Conservation (phyloP, 2,329 filamentous ascomycete species). For the Epicoccum sorghinum region DNA sequence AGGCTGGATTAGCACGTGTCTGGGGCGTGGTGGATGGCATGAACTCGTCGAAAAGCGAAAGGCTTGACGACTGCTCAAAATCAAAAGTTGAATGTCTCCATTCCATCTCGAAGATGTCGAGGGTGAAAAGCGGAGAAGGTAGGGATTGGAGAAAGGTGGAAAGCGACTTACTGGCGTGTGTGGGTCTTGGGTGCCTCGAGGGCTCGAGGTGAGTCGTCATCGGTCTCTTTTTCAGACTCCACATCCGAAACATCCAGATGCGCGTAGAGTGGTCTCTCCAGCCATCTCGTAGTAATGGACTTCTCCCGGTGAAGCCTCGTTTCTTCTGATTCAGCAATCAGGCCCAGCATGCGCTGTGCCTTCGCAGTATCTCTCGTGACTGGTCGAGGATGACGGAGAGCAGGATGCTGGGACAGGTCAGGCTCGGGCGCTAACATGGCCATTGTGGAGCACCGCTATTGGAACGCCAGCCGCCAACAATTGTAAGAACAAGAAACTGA, state of each 20-base stretch:
- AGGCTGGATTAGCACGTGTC: conserved; percentile 12
- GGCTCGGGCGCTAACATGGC: conserved; percentile 32
- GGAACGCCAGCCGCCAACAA: not conserved
- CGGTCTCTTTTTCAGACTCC: conserved; percentile 18
- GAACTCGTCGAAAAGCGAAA: conserved; percentile 13
- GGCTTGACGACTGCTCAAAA: conserved; percentile 13
- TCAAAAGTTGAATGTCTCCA: conserved; percentile 18
- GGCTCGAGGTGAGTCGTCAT: conserved; percentile 17
- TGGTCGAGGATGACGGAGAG: conserved; percentile 32
- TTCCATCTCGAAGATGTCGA: conserved; percentile 15
- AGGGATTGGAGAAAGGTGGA: conserved; percentile 10
- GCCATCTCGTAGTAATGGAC: conserved; percentile 36
- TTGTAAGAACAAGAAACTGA: not conserved
- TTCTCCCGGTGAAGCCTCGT: conserved; percentile 29
- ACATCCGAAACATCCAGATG: conserved; percentile 25
- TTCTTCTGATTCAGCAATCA: conserved; percentile 33
- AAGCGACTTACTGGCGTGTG: conserved; percentile 16
- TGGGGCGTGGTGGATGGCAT: conserved; percentile 1
- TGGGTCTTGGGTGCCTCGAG: conserved; percentile 17
- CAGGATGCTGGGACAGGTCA: conserved; percentile 23
- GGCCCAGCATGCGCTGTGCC: conserved; percentile 34
- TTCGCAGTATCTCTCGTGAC: conserved; percentile 35
- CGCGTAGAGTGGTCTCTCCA: conserved; percentile 34
- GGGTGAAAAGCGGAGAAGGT: conserved; percentile 20
- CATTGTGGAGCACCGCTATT: conserved; percentile 19